Evolutionary conservation across 208 protist species (phyloP).

Genomic region (Leishmania amazonensis): DNA sequence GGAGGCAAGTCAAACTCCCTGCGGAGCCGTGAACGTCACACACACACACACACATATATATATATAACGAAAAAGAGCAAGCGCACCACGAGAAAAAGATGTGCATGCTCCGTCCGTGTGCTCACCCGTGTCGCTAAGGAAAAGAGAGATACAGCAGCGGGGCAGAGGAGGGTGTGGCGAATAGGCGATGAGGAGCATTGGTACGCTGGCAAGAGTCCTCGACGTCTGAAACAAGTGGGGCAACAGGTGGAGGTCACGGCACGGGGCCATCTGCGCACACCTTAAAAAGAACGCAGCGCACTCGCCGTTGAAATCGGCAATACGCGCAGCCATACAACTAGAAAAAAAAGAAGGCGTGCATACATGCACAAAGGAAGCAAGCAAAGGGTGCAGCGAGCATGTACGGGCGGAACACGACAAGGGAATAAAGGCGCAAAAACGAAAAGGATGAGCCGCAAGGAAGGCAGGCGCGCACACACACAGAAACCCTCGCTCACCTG

Average conservation of each 20-base stretch:
- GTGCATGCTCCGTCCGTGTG: no score
- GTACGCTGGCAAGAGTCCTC: not conserved
- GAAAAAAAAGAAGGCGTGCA: not conserved
- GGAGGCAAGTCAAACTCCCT: not conserved
- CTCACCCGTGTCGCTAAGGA: not conserved
- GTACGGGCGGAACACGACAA: not conserved
- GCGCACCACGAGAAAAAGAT: no score
- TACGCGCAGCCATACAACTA: not conserved
- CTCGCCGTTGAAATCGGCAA: not conserved
- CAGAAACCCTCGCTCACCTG: not conserved
- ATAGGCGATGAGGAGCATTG: not conserved
- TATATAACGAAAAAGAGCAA: no score
- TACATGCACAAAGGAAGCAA: no score
- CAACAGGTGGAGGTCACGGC: not conserved
- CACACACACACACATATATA: not conserved
- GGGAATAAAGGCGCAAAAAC: not conserved
- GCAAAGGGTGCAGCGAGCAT: not conserved
- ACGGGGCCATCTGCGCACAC: not conserved
- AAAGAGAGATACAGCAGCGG: not conserved
- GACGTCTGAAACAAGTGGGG: not conserved
- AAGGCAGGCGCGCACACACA: not conserved
- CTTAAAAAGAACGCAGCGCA: not conserved
- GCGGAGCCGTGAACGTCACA: not conserved
- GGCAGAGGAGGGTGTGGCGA: not conserved
- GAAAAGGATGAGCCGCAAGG: not conserved